These are phyloP conservation scores for Fusarium begoniae DNA, from an alignment of 2,329 filamentous ascomycete species.

Conservation along the genomic window DNA sequence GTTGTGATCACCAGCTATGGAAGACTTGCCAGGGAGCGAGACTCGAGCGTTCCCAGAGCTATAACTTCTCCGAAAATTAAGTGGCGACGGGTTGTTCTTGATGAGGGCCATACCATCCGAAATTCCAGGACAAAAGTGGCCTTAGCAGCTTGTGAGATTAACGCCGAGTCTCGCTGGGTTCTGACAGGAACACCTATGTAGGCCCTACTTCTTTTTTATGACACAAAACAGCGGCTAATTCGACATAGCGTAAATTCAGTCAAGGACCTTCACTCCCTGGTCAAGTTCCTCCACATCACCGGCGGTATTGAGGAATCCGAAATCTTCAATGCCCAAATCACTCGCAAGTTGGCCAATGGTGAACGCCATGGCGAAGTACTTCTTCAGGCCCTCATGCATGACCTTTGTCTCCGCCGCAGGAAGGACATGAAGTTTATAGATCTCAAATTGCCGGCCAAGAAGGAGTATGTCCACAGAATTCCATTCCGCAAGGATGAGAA, in stretches of 20 bases:
- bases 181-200: conserved; percentile 82
- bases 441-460: conserved; percentile 78
- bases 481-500: conserved; percentile 78
- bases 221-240: conserved; percentile 38
- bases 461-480: conserved; percentile 80
- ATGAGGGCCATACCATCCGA: conserved; percentile 85
- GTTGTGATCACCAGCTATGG: conserved; percentile 89
- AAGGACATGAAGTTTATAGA: conserved; percentile 93
- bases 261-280: conserved; percentile 81
- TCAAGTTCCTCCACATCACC: conserved; percentile 79
- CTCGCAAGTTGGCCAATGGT: conserved; percentile 70
- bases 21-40: conserved; percentile 74
- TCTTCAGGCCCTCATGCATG: conserved; percentile 80
- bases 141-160: conserved; percentile 71
- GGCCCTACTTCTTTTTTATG: conserved; percentile 36
- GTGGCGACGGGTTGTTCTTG: conserved; percentile 83
- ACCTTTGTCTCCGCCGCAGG: conserved; percentile 80
- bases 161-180: conserved; percentile 80
- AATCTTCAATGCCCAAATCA: conserved; percentile 72
- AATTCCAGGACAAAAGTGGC: conserved; percentile 79
- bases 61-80: conserved; percentile 55
- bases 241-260: conserved; percentile 74
- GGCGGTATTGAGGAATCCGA: conserved; percentile 78
- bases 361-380: conserved; percentile 68
- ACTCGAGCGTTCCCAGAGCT: conserved; percentile 53